phyloP scores from a whole-genome alignment of 2,329 filamentous ascomycete genomes.

The Diplodia seriata region DNA sequence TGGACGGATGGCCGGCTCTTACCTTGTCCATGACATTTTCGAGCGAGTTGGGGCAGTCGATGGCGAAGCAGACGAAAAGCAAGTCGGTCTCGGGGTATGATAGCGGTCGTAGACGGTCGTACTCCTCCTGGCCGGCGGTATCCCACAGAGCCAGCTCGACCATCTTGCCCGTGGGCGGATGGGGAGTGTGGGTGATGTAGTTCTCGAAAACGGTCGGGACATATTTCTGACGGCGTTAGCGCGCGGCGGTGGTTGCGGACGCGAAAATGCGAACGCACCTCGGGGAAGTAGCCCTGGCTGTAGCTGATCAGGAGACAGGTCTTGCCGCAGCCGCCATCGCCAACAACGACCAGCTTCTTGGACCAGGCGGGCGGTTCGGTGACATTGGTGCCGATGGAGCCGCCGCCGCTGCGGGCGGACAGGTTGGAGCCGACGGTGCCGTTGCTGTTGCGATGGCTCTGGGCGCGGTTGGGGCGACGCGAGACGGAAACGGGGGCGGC shows the following conservation, averaged over 20 bases:
- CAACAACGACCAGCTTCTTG: slow-evolving; percentile 99
- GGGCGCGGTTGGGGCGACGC: slow-evolving; percentile 57
- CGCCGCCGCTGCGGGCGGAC: slow-evolving; percentile 61
- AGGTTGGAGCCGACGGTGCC: slow-evolving; percentile 85
- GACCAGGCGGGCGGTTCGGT: slow-evolving; percentile 93
- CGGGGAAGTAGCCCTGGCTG: slow-evolving; percentile 97
- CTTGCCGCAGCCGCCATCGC: slow-evolving; percentile 97
- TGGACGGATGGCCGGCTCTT: slow-evolving; percentile 40
- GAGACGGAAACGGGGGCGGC: slow-evolving; percentile 39
- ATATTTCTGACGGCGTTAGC: slow-evolving; percentile 77
- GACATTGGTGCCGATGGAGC: slow-evolving; percentile 74
- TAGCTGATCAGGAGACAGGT: slow-evolving; percentile 98
- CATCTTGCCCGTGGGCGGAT: slow-evolving; percentile 86
- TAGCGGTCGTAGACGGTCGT: slow-evolving; percentile 91
- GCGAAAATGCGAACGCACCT: slow-evolving; percentile 67
- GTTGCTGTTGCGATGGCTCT: slow-evolving; percentile 71
- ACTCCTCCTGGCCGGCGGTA: slow-evolving; percentile 97
- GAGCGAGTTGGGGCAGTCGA: slow-evolving; percentile 96
- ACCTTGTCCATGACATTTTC: slow-evolving; percentile 99
- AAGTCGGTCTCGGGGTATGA: slow-evolving; percentile 98
- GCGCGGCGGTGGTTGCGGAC: background rate
- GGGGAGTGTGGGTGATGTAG: slow-evolving; percentile 97
- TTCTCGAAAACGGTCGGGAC: slow-evolving; percentile 99
- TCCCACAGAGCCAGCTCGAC: slow-evolving; percentile 98
- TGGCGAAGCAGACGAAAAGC: slow-evolving; percentile 98